A percentile compares a stretch with the other conserved stretches of the same genome.
Evolutionary conservation across 169 alveolate species (phyloP).

Genomic region (Eimeria tenella): DNA sequence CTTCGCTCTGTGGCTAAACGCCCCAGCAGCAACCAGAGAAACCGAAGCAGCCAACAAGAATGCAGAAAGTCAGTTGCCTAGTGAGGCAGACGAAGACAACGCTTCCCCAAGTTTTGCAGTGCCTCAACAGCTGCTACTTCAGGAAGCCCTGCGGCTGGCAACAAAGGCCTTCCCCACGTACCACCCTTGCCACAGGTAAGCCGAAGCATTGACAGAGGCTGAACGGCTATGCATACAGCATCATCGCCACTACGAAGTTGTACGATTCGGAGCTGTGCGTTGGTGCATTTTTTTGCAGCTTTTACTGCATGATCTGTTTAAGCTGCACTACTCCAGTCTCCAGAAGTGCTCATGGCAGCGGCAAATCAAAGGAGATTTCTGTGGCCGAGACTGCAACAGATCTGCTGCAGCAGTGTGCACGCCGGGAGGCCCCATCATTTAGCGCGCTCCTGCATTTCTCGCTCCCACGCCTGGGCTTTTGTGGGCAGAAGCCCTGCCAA

Average conservation of each 20-base stretch:
- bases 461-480: constrained; percentile 19
- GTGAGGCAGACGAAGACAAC: constrained; percentile 15
- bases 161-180: constrained; percentile 49
- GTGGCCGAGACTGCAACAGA: constrained; percentile 56
- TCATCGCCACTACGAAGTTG: neutral
- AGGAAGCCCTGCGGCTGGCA: constrained; percentile 56
- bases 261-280: neutral
- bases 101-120: neutral
- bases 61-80: constrained; percentile 5
- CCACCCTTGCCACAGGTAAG: constrained; percentile 72
- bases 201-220: neutral
- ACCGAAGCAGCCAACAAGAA: neutral
- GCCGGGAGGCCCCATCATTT: constrained; percentile 48
- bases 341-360: constrained; percentile 36
- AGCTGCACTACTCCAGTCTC: neutral
- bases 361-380: constrained; percentile 37
- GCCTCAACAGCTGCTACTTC: constrained; percentile 57
- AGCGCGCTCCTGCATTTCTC: constrained; percentile 23
- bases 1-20: constrained; percentile 34
- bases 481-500: neutral
- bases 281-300: constrained; percentile 33
- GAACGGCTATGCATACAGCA: neutral
- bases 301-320: constrained; percentile 50
- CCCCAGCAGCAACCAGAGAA: neutral
- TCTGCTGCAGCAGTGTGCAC: constrained; percentile 44